phyloP scores from a whole-genome alignment of 2,329 filamentous ascomycete genomes.

The Scedosporium dehoogii region DNA sequence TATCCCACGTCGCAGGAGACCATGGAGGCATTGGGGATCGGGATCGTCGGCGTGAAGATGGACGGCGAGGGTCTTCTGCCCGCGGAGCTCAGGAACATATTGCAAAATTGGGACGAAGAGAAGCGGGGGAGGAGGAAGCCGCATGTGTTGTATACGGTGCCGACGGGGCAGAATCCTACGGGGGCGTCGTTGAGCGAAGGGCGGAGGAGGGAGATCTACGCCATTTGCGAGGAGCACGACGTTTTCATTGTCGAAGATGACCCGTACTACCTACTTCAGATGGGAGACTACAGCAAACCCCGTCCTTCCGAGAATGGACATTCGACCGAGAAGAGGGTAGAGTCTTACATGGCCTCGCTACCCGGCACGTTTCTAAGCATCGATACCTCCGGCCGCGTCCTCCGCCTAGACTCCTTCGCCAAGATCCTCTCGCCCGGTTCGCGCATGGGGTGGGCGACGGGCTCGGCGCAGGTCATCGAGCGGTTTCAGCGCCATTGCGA shows the following conservation, averaged over 20 bases:
- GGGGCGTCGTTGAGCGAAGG: constrained; percentile 67
- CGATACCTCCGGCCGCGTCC: constrained; percentile 77
- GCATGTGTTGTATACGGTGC: constrained; percentile 49
- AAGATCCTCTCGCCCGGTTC: constrained; percentile 82
- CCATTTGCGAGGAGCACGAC: constrained; percentile 73
- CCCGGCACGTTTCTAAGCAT: constrained; percentile 66
- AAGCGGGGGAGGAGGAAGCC: constrained; percentile 40
- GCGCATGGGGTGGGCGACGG: constrained; percentile 82
- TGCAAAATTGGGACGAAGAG: constrained; percentile 38
- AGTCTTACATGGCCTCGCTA: constrained; percentile 58
- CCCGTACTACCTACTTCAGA: constrained; percentile 89
- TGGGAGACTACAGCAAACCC: constrained; percentile 56
- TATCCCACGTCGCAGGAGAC: constrained; percentile 66
- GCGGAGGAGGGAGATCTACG: constrained; percentile 64
- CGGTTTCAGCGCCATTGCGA: constrained; percentile 76
- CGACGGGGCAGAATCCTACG: constrained; percentile 83
- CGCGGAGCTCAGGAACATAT: constrained; percentile 38
- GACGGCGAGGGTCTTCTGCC: constrained; percentile 46
- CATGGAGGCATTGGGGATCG: constrained; percentile 41
- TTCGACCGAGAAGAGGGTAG: constrained; percentile 47
- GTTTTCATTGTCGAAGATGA: constrained; percentile 85
- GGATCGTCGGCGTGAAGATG: constrained; percentile 38
- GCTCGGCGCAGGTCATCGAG: constrained; percentile 73
- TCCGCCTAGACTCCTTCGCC: constrained; percentile 88
- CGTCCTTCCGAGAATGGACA: constrained; percentile 46